Percentiles rank a stretch among this genome's conserved stretches.
phyloP scores from a whole-genome alignment of 108 stramenopile species.

The Fistulifera pelliculosa region DNA sequence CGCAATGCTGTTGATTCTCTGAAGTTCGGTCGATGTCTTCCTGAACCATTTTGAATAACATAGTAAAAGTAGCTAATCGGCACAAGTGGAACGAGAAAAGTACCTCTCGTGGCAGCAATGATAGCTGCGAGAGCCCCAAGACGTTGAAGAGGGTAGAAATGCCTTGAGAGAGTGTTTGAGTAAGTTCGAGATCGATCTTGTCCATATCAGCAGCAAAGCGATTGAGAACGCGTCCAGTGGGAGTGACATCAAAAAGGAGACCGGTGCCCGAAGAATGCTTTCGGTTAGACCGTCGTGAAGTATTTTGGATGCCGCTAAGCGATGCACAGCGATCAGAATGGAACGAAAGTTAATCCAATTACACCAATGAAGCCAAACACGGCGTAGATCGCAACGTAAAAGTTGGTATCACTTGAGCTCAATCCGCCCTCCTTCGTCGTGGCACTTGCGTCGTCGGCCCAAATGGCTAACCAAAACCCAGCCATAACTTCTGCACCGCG shows the following conservation, averaged over 20 bases:
- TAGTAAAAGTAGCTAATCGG: constrained; percentile 73
- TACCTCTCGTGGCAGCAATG: constrained; percentile 73
- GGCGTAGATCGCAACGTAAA: constrained; percentile 73
- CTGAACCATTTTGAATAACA: constrained; percentile 80
- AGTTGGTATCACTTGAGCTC: constrained; percentile 30
- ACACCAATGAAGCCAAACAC: constrained; percentile 62
- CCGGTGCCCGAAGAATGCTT: constrained; percentile 77
- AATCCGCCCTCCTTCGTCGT: constrained; percentile 24
- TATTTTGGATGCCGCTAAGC: constrained; percentile 57
- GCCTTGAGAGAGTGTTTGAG: constrained; percentile 74
- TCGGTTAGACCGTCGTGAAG: constrained; percentile 78
- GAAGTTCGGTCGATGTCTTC: constrained; percentile 75
- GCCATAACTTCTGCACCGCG: constrained; percentile 69
- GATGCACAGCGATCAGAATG: constrained; percentile 66
- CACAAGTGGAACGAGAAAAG: constrained; percentile 57
- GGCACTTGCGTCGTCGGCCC: constrained; percentile 45
- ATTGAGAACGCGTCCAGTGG: constrained; percentile 92
- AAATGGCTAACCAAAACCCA: constrained; percentile 75
- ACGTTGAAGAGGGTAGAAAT: constrained; percentile 62
- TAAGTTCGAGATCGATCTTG: constrained; percentile 83
- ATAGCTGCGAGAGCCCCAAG: constrained; percentile 71
- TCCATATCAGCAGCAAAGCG: constrained; percentile 97
- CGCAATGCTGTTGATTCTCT: constrained; percentile 52
- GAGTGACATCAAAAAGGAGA: constrained; percentile 95
- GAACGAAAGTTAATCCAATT: constrained; percentile 53